Evolutionary conservation across 768 basidiomycete species (phyloP).

Genomic region (Paxillus ammoniavirescens): DNA sequence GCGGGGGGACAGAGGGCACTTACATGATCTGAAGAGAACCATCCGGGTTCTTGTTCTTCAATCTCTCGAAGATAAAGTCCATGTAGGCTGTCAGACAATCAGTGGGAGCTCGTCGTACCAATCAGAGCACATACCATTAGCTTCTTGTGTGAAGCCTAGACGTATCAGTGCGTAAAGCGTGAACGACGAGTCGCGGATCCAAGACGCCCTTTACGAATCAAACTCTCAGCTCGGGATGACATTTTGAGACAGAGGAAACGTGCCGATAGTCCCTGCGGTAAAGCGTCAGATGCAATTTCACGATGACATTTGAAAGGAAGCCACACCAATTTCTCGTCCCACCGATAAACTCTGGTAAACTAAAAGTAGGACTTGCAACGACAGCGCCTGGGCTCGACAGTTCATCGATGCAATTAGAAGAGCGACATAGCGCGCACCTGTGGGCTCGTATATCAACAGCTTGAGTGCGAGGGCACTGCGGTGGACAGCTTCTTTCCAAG

Average conservation of each 20-base stretch:
- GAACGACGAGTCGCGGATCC: constrained; percentile 97
- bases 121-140: constrained; percentile 56
- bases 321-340: constrained; percentile 84
- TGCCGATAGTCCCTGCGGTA: constrained; percentile 62
- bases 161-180: constrained; percentile 93
- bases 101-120: not conserved
- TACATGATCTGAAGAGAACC: constrained; percentile 94
- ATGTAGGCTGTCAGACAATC: constrained; percentile 59
- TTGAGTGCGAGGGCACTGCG: constrained; percentile 93
- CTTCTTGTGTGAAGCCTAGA: constrained; percentile 92
- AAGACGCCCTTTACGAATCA: constrained; percentile 54
- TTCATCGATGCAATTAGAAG: not conserved
- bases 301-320: not conserved
- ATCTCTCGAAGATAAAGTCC: constrained; percentile 85
- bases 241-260: not conserved
- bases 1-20: not conserved
- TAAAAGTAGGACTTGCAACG: constrained; percentile 94
- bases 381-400: constrained; percentile 63
- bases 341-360: constrained; percentile 88
- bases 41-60: constrained; percentile 83
- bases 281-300: not conserved
- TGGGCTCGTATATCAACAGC: constrained; percentile 89
- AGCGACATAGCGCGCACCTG: constrained; percentile 42
- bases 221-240: not conserved
- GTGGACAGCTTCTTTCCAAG: constrained; percentile 95